Evolutionary conservation across 768 basidiomycete genomes (phyloP), one percentile per base, ranked within the genome.

Genomic region (Kwoniella heveanensis): DNA sequence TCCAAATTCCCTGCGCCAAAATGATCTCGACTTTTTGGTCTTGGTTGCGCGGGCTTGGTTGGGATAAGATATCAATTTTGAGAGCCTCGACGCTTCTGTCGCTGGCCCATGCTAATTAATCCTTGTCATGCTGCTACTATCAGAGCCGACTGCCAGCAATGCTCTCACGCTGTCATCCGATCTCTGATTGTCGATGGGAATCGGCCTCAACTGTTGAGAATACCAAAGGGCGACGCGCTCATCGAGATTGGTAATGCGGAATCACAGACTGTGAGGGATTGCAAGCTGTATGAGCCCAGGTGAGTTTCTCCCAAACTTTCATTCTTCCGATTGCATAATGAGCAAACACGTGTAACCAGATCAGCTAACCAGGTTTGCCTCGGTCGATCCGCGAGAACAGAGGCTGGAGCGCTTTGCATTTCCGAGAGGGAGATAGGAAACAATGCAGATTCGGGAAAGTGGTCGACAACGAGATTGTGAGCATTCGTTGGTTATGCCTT

Each of bases 361-460:
- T n/a, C n/a, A n/a, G n/a, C n/a, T n/a, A n/a, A n/a, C n/a, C n/a
- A n/a, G 32, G 13, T 32, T 32, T 32, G 13, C 32, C 7, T 32
- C 13, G 5, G 32, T 26, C 17, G 48, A 12, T 24, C 2, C 17
- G 36, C 26, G 15, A 52, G 1, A 1, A 13, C 51, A 80, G 80
- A 60, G 80, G 80, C 10, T 81, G 80, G 80, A 75, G 70, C 39
- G 79, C 79, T 7, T 54, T 81, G 27, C 80, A 81, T 66, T 77
- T 77, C 59, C 62, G 80, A 53, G 80, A 81, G 59, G 80, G 80
- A 0, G 77, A 81, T 62, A 67, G 71, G 57, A 76, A 74, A 60
- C 72, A 76, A 36, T 81, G 80, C 57, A 68, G 66, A n/a, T 67
- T 67, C 10, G 80, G 69, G 0, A 44, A 57, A 22, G 63, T 80